phyloP scores from a whole-genome alignment of 371 early-diverging fungal species.

The Sporodiniella umbellata region DNA sequence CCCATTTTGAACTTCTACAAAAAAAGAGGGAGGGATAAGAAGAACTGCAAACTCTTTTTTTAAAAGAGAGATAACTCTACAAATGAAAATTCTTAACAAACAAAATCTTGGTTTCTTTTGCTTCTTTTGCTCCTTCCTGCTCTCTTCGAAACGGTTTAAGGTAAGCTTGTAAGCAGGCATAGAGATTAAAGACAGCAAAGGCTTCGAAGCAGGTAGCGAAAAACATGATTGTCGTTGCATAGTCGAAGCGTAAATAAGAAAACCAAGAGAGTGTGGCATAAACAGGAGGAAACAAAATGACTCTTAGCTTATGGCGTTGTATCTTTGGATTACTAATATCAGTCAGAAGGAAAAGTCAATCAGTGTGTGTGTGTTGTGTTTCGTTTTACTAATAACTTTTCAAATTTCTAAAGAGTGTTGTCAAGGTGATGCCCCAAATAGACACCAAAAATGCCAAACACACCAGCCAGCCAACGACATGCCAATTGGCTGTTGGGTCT shows the following conservation, averaged over 20 bases:
- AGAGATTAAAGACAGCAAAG: slow-evolving; percentile 48
- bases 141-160: slow-evolving; percentile 37
- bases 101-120: slow-evolving; percentile 32
- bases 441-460: slow-evolving; percentile 26
- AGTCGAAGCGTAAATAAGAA: slow-evolving; percentile 40
- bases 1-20: slow-evolving; percentile 50
- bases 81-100: slow-evolving; percentile 27
- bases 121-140: slow-evolving; percentile 26
- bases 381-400: slow-evolving; percentile 44
- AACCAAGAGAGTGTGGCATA: slow-evolving; percentile 45
- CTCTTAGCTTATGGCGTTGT: slow-evolving; percentile 46
- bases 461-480: slow-evolving; percentile 45
- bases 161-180: slow-evolving; percentile 38
- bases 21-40: no score
- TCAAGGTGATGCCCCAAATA: slow-evolving; percentile 32
- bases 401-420: slow-evolving; percentile 25
- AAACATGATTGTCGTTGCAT: slow-evolving; percentile 47
- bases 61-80: no score
- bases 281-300: slow-evolving; percentile 42
- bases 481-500: slow-evolving; percentile 32
- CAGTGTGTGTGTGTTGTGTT: no score
- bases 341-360: no score
- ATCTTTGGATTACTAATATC: slow-evolving; percentile 39
- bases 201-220: slow-evolving; percentile 47
- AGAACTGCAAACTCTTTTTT: no score